Percentiles rank a stretch among this genome's conserved stretches.
Conservation (phyloP, 148 eudicot species). For the Polygonum maritimum region DNA sequence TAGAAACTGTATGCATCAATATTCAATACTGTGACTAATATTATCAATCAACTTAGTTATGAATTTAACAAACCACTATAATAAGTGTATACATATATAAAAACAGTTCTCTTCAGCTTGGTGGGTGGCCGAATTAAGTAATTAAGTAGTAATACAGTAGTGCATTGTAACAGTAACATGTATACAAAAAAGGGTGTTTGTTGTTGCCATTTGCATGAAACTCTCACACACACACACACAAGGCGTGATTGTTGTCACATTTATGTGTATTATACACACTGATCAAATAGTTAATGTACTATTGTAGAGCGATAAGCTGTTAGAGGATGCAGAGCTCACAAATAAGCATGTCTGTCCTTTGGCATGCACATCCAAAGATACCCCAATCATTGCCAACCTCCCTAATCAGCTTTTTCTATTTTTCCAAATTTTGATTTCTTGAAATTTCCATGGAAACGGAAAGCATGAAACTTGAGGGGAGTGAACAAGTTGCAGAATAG, state of each 20-base stretch:
- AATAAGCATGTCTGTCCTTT: neutral
- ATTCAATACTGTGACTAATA: too few relatives aligned
- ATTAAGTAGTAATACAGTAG: too few relatives aligned
- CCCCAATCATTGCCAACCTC: neutral
- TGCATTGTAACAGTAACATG: neutral
- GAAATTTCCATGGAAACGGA: neutral
- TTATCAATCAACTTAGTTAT: too few relatives aligned
- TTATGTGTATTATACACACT: neutral
- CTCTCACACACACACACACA: constrained; percentile 2
- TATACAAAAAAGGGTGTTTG: neutral
- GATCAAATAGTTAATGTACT: too few relatives aligned
- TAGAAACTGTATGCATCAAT: too few relatives aligned
- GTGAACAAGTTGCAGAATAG: neutral
- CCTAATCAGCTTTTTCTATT: neutral
- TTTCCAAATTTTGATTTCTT: neutral
- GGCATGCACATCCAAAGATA: neutral
- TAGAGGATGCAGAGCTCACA: neutral
- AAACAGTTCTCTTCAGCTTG: too few relatives aligned
- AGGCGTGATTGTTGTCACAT: constrained; percentile 2
- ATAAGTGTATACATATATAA: too few relatives aligned
- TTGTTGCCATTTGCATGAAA: neutral
- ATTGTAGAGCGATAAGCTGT: too few relatives aligned
- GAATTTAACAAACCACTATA: too few relatives aligned
- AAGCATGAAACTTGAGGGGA: neutral
- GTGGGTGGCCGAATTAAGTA: too few relatives aligned